Evolutionary conservation across 2,329 filamentous ascomycete species (phyloP).

Genomic region (Colletotrichum nymphaeae): DNA sequence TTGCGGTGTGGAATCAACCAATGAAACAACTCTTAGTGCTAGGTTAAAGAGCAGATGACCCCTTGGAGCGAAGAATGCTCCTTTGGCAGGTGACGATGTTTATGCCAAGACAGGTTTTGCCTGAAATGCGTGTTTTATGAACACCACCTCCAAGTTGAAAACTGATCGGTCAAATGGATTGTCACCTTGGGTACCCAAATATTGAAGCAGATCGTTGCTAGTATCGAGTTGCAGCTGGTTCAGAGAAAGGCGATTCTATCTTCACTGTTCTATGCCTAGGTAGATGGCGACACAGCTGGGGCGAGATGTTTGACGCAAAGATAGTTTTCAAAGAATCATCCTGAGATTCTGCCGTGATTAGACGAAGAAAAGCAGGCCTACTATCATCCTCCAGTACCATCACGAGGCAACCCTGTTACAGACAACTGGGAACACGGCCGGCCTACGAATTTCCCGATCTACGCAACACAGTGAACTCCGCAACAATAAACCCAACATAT

Average conservation of each 20-base stretch:
- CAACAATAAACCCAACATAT: slow-evolving; percentile 37
- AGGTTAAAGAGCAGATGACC: not conserved
- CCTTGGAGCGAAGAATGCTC: not conserved
- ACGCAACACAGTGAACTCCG: slow-evolving; percentile 35
- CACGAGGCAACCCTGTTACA: not conserved
- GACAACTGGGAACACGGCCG: too few species aligned
- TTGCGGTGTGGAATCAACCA: not conserved
- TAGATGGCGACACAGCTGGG: not conserved
- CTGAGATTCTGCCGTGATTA: too few species aligned
- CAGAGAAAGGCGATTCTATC: not conserved
- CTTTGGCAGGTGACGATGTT: not conserved
- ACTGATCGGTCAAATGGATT: not conserved
- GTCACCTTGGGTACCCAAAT: not conserved
- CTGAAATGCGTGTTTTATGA: not conserved
- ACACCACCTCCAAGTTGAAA: not conserved
- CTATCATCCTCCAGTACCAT: not conserved
- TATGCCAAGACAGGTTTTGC: not conserved
- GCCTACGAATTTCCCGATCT: not conserved
- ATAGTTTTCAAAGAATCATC: too few species aligned
- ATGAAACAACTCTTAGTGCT: too few species aligned
- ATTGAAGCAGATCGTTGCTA: not conserved
- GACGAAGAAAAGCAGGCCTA: too few species aligned
- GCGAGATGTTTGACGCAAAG: not conserved
- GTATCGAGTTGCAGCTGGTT: not conserved
- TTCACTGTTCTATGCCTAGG: not conserved